These are phyloP conservation scores for Pseudogymnoascus sp. DNA, from an alignment of 2,329 filamentous ascomycete genomes.

Conservation along the genomic window DNA sequence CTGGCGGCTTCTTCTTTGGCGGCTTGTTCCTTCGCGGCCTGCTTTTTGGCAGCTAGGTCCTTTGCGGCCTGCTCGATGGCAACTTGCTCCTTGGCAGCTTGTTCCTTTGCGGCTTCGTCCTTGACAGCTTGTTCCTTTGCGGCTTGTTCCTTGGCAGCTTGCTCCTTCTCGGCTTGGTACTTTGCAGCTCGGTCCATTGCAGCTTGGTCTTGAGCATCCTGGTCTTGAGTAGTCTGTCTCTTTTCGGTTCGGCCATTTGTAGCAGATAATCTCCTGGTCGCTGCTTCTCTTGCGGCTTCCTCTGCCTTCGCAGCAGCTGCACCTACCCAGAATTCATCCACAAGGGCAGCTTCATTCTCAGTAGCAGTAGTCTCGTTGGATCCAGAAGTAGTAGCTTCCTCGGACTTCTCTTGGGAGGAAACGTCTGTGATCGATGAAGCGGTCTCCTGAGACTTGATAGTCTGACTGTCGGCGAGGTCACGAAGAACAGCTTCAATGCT, in stretches of 20 bases:
- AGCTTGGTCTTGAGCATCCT: neutral
- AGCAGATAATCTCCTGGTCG: neutral
- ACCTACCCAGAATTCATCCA: neutral
- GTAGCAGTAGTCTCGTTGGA: neutral
- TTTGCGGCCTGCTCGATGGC: neutral
- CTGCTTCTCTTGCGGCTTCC: neutral
- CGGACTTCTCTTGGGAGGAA: neutral
- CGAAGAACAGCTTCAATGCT: slow-evolving; percentile 1
- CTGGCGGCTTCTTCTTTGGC: neutral
- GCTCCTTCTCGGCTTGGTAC: neutral
- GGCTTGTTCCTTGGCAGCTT: neutral
- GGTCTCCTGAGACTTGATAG: neutral
- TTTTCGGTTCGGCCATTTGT: neutral
- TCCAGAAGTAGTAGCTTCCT: neutral
- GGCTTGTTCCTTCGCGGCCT: neutral
- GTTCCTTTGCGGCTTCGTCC: neutral
- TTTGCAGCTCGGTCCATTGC: neutral
- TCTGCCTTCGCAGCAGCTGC: slow-evolving; percentile 4
- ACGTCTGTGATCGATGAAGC: neutral
- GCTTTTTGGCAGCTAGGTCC: neutral
- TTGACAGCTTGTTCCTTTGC: neutral
- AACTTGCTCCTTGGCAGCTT: neutral
- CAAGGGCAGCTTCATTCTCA: neutral
- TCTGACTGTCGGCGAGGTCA: neutral
- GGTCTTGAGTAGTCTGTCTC: neutral